phyloP scores from a whole-genome alignment of 1,284 basidiomycete species.

The Pseudozyma tsukubaensis region DNA sequence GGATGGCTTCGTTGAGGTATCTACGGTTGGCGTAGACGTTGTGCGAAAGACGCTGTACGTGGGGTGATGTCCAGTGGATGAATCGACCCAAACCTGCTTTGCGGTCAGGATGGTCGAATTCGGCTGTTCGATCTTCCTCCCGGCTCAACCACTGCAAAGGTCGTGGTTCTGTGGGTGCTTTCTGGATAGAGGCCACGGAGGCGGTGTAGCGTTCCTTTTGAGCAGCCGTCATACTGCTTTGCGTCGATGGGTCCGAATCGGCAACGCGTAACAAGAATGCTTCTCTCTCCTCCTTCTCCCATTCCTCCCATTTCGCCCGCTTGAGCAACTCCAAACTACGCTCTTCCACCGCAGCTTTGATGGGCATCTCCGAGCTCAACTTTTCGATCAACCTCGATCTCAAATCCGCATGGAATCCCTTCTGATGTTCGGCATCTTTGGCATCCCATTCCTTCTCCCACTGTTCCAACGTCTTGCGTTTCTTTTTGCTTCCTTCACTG shows the following conservation, averaged over 20 bases:
- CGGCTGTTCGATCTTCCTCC: constrained; percentile 13
- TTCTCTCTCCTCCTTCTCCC: constrained; percentile 40
- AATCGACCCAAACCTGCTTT: constrained; percentile 29
- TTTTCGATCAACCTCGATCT: constrained; percentile 25
- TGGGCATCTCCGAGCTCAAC: constrained; percentile 22
- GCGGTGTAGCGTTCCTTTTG: constrained; percentile 17
- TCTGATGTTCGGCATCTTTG: not conserved
- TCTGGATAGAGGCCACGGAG: not conserved
- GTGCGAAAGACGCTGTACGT: constrained; percentile 41
- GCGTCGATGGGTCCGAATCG: not conserved
- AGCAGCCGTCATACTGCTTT: constrained; percentile 7
- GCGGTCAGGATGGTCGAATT: constrained; percentile 38
- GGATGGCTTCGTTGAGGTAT: constrained; percentile 37
- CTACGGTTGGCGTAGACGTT: constrained; percentile 36
- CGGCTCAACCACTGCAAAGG: constrained; percentile 26
- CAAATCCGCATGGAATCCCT: constrained; percentile 14
- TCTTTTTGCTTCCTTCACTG: not conserved
- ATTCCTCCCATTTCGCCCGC: constrained; percentile 28
- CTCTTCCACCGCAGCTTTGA: constrained; percentile 22
- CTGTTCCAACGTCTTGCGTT: constrained; percentile 16
- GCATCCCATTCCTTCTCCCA: constrained; percentile 16
- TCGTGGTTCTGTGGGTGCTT: constrained; percentile 24
- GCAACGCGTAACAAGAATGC: constrained; percentile 17
- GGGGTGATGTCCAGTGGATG: constrained; percentile 43
- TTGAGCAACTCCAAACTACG: constrained; percentile 31